These are phyloP conservation scores for Penicillium sp. DNA, from an alignment of 2,329 filamentous ascomycete genomes.

Conservation along the genomic window DNA sequence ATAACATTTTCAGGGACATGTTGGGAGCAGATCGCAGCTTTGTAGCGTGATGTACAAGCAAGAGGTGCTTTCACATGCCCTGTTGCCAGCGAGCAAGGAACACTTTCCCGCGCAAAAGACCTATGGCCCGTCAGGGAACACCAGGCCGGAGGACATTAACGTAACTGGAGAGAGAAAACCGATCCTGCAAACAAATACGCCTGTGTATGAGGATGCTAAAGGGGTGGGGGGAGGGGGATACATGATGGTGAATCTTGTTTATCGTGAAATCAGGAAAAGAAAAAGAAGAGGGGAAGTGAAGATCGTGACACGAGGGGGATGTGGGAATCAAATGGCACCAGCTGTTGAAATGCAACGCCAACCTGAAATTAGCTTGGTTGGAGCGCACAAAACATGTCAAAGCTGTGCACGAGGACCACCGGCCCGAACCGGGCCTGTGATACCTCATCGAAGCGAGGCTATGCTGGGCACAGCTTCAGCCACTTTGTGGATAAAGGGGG, in stretches of 20 bases:
- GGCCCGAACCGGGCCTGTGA: not conserved
- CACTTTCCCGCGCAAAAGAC: constrained; percentile 9
- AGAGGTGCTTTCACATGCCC: constrained; percentile 9
- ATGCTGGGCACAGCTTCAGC: constrained; percentile 5
- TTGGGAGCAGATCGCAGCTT: constrained; percentile 9
- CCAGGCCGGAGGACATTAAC: constrained; percentile 23
- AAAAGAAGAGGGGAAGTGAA: constrained; percentile 15
- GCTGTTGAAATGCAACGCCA: constrained; percentile 1
- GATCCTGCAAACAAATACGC: constrained; percentile 37
- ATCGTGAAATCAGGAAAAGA: constrained; percentile 37
- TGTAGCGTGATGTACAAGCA: constrained; percentile 4
- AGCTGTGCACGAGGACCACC: not conserved
- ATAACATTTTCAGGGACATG: constrained; percentile 15
- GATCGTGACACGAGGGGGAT: constrained; percentile 18
- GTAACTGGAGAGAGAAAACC: constrained; percentile 25
- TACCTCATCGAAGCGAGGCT: not conserved
- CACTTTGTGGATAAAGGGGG: not conserved
- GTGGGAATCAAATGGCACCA: constrained; percentile 11
- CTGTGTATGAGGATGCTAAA: constrained; percentile 43
- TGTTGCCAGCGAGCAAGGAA: constrained; percentile 15
- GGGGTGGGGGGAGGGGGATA: constrained; percentile 34
- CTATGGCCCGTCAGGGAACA: constrained; percentile 15
- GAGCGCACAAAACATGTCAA: not conserved
- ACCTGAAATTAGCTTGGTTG: not conserved
- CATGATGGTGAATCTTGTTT: constrained; percentile 49